Conservation (phyloP, 805 yeast species). For the Ascoidea asiatica region DNA sequence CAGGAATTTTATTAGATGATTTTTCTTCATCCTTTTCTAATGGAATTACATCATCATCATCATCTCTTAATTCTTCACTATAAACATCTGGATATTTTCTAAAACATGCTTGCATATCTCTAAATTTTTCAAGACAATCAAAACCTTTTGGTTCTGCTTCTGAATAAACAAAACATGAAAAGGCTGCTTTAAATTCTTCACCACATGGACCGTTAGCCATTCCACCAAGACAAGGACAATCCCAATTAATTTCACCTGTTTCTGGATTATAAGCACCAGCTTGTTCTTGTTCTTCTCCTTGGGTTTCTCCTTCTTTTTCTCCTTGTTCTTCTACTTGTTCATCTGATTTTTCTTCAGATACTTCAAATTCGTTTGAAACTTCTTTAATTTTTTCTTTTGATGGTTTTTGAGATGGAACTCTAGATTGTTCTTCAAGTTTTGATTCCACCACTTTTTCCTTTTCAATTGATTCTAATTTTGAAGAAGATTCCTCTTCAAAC, state of each 20-base stretch:
- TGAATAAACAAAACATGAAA: conserved; percentile 88
- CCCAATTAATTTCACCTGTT: conserved; percentile 99
- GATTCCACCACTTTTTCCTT: neutral
- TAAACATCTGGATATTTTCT: conserved; percentile 85
- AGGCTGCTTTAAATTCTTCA: conserved; percentile 86
- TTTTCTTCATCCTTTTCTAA: neutral
- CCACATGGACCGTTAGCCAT: conserved; percentile 99
- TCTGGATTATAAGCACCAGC: conserved; percentile 37
- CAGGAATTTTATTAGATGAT: neutral
- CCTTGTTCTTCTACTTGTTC: neutral
- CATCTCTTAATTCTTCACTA: conserved; percentile 56
- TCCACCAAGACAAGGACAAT: conserved; percentile 98
- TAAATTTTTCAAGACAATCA: conserved; percentile 86
- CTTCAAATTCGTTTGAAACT: neutral
- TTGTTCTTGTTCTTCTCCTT: conserved; percentile 1
- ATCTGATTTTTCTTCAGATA: neutral
- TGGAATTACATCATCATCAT: neutral
- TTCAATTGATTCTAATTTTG: neutral
- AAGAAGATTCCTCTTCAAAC: neutral
- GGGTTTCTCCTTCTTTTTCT: neutral
- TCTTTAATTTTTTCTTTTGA: neutral
- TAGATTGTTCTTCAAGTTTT: neutral
- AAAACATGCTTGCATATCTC: conserved; percentile 89
- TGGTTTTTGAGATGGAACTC: neutral
- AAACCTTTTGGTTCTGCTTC: conserved; percentile 93